Base-by-base conservation (phyloP, 139 green algal species). In the Chlorella vulgaris region DNA sequence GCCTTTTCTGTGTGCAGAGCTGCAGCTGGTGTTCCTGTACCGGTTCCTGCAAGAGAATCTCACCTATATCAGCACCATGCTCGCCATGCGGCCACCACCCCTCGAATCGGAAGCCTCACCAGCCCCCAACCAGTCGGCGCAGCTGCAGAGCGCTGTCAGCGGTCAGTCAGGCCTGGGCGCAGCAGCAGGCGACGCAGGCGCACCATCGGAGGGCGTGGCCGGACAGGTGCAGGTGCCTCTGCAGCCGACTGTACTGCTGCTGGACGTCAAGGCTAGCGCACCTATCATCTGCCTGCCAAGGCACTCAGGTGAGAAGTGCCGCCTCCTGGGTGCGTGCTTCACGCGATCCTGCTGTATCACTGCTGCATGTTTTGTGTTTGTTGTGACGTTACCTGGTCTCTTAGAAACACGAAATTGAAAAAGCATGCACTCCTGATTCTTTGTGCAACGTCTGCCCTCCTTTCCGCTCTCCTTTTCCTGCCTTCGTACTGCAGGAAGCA, bases 21-120 rank as follows among this genome's bases (percentile, higher is more conserved):
- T 98, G 28, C 88, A 92, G 65, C 58, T 98, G 24, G 88, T 98
- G 24, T 98, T 94, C 86, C 89, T 98, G 68, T 88, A 97, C 69
- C 89, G 95, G 69, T 98, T 98, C 82, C 66, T 98, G 33, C 63
- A 85, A 53, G 88, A 92, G 69, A 71, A 86, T 3, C 74, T 92
- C 36, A 29, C 62, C 26, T 92, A 92, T 78, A 82, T 92, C 43
- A 60, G 39, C 10, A 66, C 83, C 39, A 87, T 90, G 86, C 81
- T 93, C 53, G 77, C 69, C 7, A 67, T 92, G 78, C 70, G 81
- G 1, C 87, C 80, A 50, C 69, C 38, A 15, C 61, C 68, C 0
- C 35, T 67, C 7, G 53, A 66, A 69, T 42, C 60, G n/a, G 47
- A 58, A 15, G 47, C 47, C 47, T 15, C 47, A 58, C 47, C 47